Conservation (phyloP, 176 grass and related monocot species). For the Oryza coarctata region DNA sequence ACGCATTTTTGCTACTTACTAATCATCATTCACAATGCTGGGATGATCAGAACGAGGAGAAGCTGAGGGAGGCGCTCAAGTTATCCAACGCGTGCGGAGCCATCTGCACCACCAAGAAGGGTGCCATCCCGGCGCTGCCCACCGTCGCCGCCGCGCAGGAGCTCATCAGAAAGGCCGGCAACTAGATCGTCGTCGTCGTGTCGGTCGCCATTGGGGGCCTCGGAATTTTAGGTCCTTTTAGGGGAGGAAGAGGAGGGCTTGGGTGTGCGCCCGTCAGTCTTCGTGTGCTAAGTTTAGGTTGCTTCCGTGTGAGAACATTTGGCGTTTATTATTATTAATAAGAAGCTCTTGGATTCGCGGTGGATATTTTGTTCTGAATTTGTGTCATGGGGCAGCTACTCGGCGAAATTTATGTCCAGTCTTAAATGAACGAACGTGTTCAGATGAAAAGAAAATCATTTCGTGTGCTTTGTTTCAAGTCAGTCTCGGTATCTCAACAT, state of each 20-base stretch:
- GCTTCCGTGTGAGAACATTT: background rate
- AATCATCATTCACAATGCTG: background rate
- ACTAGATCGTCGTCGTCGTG: conserved; percentile 10
- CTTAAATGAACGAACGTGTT: background rate
- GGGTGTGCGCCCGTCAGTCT: background rate
- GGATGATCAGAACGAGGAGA: conserved; percentile 61
- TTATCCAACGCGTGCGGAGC: conserved; percentile 84
- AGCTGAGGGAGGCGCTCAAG: conserved; percentile 69
- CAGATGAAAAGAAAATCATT: background rate
- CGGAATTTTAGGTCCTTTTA: background rate
- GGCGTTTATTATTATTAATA: conserved; percentile 23
- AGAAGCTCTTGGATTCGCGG: background rate
- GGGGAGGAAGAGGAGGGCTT: background rate
- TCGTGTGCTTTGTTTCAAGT: background rate
- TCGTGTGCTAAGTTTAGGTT: background rate
- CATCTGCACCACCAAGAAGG: conserved; percentile 86
- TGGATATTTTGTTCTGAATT: background rate
- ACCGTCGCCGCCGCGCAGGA: conserved; percentile 42
- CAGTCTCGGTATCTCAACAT: no score
- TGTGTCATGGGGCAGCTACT: background rate
- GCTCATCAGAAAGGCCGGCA: conserved; percentile 49
- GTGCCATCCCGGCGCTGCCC: conserved; percentile 85
- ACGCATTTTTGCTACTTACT: background rate
- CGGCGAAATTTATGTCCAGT: background rate
- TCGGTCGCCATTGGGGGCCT: background rate